A percentile compares a stretch with the other conserved stretches of the same genome.
Conservation (phyloP, 352 stramenopile species). For the Pythium rhizo-oryzae region DNA sequence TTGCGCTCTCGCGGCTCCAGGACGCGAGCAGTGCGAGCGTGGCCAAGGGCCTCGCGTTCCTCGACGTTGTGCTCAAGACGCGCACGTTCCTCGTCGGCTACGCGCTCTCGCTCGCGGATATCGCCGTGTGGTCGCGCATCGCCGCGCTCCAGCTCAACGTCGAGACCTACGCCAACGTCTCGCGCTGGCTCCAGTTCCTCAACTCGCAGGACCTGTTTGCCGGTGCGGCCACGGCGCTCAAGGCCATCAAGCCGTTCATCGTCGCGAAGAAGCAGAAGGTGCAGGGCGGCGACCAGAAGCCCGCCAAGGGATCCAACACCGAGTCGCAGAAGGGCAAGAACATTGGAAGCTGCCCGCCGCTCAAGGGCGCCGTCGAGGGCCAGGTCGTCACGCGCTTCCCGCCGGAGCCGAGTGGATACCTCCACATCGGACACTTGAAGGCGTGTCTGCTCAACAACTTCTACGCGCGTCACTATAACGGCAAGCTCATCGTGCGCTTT, state of each 20-base stretch:
- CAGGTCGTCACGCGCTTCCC: conserved; percentile 98
- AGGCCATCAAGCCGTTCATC: conserved; percentile 43
- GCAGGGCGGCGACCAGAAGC: conserved; percentile 28
- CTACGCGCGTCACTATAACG: conserved; percentile 97
- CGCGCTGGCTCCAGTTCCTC: conserved; percentile 76
- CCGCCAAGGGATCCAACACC: conserved; percentile 23
- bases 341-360: conserved; percentile 88
- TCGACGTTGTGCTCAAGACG: conserved; percentile 89
- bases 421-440: conserved; percentile 99
- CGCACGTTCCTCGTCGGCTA: conserved; percentile 95
- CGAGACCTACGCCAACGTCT: conserved; percentile 61
- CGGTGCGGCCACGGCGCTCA: conserved; percentile 50
- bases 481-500: conserved; percentile 98
- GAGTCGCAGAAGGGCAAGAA: conserved; percentile 74
- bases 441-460: conserved; percentile 99
- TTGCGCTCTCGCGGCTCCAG: conserved; percentile 70
- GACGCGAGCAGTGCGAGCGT: conserved; percentile 27
- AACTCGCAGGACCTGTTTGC: conserved; percentile 63
- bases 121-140: conserved; percentile 91
- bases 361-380: conserved; percentile 95
- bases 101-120: conserved; percentile 95
- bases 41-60: conserved; percentile 65
- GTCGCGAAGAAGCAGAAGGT: conserved; percentile 23
- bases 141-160: conserved; percentile 47
- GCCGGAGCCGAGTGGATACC: conserved; percentile 98